Conservation (phyloP, 2,329 filamentous ascomycete genomes). For the Dactylellina parvicollis region DNA sequence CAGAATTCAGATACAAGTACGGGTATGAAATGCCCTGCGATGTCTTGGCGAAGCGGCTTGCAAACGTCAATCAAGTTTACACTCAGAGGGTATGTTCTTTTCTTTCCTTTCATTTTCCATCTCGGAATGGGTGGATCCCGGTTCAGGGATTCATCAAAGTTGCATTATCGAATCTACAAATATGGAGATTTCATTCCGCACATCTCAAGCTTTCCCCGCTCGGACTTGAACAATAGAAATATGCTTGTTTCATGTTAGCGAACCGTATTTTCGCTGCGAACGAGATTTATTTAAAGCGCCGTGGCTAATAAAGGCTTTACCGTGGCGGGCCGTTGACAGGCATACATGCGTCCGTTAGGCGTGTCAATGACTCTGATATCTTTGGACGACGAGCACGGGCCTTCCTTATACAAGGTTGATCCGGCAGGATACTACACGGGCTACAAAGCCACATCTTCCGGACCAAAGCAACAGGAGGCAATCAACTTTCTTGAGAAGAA, state of each 20-base stretch:
- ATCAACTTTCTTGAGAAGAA: constrained; percentile 99
- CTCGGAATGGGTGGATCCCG: constrained; percentile 4
- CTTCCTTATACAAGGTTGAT: constrained; percentile 97
- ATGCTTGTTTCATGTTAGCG: constrained; percentile 19
- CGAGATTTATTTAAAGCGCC: constrained; percentile 34
- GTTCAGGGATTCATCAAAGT: neutral
- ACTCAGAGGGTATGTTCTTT: constrained; percentile 81
- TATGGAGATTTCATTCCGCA: constrained; percentile 1
- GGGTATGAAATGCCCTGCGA: constrained; percentile 99
- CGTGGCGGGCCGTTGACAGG: constrained; percentile 64
- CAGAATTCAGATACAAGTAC: constrained; percentile 97
- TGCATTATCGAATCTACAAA: neutral
- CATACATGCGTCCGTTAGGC: constrained; percentile 97
- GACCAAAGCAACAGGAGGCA: constrained; percentile 98
- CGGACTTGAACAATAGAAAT: constrained; percentile 17
- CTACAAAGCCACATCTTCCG: constrained; percentile 97
- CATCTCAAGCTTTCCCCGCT: constrained; percentile 22
- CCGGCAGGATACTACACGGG: constrained; percentile 97
- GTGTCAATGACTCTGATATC: constrained; percentile 96
- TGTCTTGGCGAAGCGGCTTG: constrained; percentile 92
- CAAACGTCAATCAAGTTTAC: constrained; percentile 99
- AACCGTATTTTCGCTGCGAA: constrained; percentile 41
- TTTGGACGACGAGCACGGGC: constrained; percentile 88
- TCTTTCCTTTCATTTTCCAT: constrained; percentile 9
- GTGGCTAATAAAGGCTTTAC: constrained; percentile 45